Conservation (phyloP, 768 basidiomycete species). For the Boletus sp. region DNA sequence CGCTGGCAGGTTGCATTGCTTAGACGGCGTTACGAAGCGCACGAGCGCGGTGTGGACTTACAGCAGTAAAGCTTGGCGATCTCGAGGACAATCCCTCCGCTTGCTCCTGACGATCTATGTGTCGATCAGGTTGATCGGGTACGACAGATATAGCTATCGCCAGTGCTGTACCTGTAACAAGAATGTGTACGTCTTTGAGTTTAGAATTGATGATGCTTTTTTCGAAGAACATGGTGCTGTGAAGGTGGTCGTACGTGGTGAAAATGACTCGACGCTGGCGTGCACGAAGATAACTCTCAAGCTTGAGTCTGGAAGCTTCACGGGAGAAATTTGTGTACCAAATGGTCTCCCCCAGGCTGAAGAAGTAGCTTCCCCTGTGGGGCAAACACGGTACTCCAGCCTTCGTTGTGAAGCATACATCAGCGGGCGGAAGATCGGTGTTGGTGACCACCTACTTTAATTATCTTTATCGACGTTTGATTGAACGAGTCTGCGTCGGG, state of each 20-base stretch:
- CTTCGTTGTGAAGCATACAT: slow-evolving; percentile 46
- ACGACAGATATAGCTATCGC: not conserved
- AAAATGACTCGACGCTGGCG: not conserved
- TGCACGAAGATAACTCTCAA: slow-evolving; percentile 5
- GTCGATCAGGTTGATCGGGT: not conserved
- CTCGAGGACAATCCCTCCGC: slow-evolving; percentile 71
- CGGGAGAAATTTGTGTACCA: slow-evolving; percentile 63
- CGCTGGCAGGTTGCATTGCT: slow-evolving; percentile 35
- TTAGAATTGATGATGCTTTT: slow-evolving; percentile 51
- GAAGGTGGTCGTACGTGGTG: not conserved
- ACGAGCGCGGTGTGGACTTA: slow-evolving; percentile 22
- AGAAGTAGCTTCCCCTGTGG: slow-evolving; percentile 62
- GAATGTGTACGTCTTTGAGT: slow-evolving; percentile 57
- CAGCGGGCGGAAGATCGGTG: not conserved
- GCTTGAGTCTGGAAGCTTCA: not conserved
- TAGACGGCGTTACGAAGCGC: not conserved
- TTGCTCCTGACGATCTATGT: slow-evolving; percentile 48
- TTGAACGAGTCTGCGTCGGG: slow-evolving; percentile 71
- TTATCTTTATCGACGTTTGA: slow-evolving; percentile 59
- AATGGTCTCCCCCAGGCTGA: slow-evolving; percentile 72
- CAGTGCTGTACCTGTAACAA: slow-evolving; percentile 53
- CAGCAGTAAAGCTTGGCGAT: slow-evolving; percentile 56
- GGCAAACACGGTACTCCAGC: slow-evolving; percentile 77
- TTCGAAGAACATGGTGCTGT: not conserved
- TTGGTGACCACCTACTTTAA: not conserved